Base-by-base conservation (phyloP, 495 filamentous ascomycete genomes). In the Daldinia decipiens region DNA sequence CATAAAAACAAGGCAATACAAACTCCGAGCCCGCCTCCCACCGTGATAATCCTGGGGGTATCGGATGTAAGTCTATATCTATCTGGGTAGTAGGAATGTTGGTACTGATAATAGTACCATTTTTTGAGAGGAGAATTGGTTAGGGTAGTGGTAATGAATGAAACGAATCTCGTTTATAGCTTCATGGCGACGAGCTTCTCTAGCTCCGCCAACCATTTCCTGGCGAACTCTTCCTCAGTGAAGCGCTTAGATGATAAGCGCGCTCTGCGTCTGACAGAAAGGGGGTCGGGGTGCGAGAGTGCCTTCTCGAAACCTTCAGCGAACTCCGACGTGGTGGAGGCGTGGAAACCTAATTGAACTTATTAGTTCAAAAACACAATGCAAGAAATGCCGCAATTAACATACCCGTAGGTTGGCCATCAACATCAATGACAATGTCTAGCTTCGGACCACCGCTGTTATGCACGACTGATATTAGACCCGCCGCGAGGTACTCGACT, bases 401-500 rank as follows among this genome's bases (percentile, higher is more conserved):
- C 79, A 70, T 73, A 90, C 89, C 90, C 29, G 93, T 97, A 7
- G 89, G 87, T 62, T 90, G 82, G 19, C 91, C 92, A 59, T 93
- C 90, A 31, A 93, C 81, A 12, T 91, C 85, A 21, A 92, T 85
- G 19, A 98, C 95, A 69, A 99, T 98, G 78, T 99, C 96, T 71
- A 91, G 76, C 78, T 94, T 95, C 9, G 95, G 95, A 3, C 95
- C 95, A 7, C 96, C 95, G 17, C 89, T 92, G 75, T 97, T 86
- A 73, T 98, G 93, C 5, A 98, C 96, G 0, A 99, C 94, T 40
- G 88, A 87, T 58, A 99, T 91, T 36, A 99, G 81, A 0, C 95
- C 95, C 0, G 95, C 96, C 7, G 95, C 95, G 79, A 97, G 95
- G 76, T 99, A 99, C 81, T 99, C 95, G 5, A 99, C 95, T 17